Evolutionary conservation across 345 rosid species (phyloP).

Genomic region (Corchorus capsularis): DNA sequence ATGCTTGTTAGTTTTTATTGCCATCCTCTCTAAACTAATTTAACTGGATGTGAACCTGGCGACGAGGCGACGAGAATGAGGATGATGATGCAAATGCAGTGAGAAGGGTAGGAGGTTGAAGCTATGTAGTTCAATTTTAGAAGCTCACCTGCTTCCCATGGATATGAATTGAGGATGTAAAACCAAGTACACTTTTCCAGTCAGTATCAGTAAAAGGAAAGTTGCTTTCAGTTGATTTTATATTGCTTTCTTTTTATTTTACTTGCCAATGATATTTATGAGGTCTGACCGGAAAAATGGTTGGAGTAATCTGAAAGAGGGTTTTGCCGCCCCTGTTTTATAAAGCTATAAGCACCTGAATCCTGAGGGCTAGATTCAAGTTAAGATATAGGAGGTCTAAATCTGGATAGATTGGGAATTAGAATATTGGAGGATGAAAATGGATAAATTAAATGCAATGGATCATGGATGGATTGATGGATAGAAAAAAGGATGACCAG

Average conservation of each 20-base stretch:
- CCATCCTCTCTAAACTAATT: slow-evolving; percentile 7
- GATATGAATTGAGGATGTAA: slow-evolving; percentile 25
- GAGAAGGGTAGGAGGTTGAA: slow-evolving; percentile 35
- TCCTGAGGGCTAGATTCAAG: no score
- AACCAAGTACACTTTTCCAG: slow-evolving; percentile 3
- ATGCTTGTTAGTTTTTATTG: slow-evolving; percentile 16
- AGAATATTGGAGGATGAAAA: neutral
- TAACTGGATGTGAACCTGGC: neutral
- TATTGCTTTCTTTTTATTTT: neutral
- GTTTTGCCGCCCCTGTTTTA: no score
- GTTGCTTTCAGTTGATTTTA: neutral
- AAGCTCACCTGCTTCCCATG: slow-evolving; percentile 37
- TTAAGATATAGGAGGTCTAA: no score
- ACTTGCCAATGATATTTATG: neutral
- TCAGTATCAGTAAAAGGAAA: neutral
- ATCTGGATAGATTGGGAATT: neutral
- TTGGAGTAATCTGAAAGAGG: no score
- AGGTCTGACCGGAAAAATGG: no score
- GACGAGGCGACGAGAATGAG: neutral
- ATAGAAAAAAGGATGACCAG: neutral
- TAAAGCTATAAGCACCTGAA: no score
- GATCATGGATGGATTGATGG: slow-evolving; percentile 1
- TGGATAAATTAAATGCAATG: no score
- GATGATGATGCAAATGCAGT: neutral
- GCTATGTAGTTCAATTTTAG: slow-evolving; percentile 30